Evolutionary conservation across 202 grass and related monocot genomes (phyloP).

Genomic region (Cymbopogon flexuosus): DNA sequence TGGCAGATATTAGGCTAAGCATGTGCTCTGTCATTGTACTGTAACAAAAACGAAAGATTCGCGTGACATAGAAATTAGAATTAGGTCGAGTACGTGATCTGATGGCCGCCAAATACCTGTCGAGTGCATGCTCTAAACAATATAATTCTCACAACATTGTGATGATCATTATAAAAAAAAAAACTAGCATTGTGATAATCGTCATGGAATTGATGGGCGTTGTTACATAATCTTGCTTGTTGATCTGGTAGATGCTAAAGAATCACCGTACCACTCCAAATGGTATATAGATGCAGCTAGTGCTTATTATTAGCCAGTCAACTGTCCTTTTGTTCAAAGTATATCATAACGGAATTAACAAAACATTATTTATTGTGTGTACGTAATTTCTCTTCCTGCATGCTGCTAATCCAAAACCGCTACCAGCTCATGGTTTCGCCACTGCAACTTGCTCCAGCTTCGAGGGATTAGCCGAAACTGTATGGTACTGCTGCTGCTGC

Average conservation of each 20-base stretch:
- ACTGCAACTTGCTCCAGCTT: neutral
- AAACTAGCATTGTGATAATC: neutral
- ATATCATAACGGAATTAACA: neutral
- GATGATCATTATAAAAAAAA: neutral
- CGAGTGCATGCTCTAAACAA: neutral
- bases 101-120: neutral
- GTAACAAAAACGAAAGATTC: neutral
- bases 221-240: neutral
- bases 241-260: neutral
- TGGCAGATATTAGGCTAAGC: neutral
- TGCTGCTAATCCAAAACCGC: neutral
- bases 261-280: too few species aligned
- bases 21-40: neutral
- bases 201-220: slow-evolving; percentile 6
- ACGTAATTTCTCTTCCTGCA: neutral
- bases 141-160: neutral
- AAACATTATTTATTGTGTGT: neutral
- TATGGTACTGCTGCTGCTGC: neutral
- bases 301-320: neutral
- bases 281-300: neutral
- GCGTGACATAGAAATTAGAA: neutral
- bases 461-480: neutral
- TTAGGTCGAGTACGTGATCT: neutral
- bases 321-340: neutral
- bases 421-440: neutral